These are phyloP conservation scores for Plasmodium inui DNA, from an alignment of 169 alveolate genomes.

Conservation along the genomic window DNA sequence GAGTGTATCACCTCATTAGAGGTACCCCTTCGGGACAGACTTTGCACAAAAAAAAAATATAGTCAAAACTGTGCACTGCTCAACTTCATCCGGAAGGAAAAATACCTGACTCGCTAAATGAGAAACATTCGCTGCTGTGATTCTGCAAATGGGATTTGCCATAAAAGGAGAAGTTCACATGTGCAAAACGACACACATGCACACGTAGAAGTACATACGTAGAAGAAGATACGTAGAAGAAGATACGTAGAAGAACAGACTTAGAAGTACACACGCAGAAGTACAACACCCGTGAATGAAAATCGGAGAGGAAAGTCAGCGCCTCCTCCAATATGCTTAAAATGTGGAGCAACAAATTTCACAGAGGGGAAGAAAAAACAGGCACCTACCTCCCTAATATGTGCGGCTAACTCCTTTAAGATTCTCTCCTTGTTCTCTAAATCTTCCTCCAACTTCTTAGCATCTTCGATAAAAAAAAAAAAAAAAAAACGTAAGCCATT, in stretches of 20 bases:
- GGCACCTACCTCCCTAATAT: constrained; percentile 33
- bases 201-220: background rate
- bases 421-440: constrained; percentile 65
- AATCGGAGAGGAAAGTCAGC: background rate
- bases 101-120: constrained; percentile 53
- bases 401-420: constrained; percentile 50
- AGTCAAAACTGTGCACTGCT: background rate
- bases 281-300: background rate
- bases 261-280: background rate
- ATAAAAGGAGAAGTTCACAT: background rate
- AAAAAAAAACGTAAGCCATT: background rate
- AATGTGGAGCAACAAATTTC: background rate
- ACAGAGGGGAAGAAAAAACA: background rate
- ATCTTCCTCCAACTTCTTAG: constrained; percentile 59
- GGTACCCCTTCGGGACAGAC: background rate
- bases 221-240: background rate
- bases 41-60: background rate
- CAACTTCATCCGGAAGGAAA: background rate
- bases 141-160: background rate
- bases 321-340: background rate
- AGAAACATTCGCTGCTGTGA: constrained; percentile 1
- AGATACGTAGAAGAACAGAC: background rate
- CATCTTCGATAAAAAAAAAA: constrained; percentile 19
- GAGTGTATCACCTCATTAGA: background rate
- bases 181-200: background rate